Evolutionary conservation across 495 filamentous ascomycete genomes (phyloP), one percentile per base, ranked within the genome.

Genomic region (Endocarpon pusillum): DNA sequence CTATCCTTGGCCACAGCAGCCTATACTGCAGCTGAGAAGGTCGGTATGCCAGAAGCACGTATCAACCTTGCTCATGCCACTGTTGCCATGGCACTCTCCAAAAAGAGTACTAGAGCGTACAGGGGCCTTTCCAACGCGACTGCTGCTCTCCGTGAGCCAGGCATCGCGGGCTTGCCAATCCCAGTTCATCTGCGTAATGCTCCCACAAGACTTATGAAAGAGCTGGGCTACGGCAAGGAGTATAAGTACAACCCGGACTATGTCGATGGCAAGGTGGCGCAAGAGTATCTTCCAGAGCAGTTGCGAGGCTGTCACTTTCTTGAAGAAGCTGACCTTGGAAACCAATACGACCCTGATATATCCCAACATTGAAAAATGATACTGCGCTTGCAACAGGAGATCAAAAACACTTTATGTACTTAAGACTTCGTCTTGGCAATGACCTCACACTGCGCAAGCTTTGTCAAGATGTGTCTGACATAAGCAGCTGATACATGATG

Each of bases 181-280:
- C 89, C 89, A 16, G 51, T 91, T 23, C 89, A 97, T 56, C 54
- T 97, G 33, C 57, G 89, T 27, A 94, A 94, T 52, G 87, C 87
- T 6, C 85, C 86, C 1, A 96, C 89, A 4, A 68, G 71, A 45
- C 46, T 94, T 43, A 91, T 97, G 89, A 80, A 81, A 43, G 87
- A 94, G 47, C 54, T 94, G 31, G 86, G 82, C 1, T 84, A 82
- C 42, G 89, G 89, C 7, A 75, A 66, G 33, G 83, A 81, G 51
- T 97, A 97, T 51, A 97, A 97, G 48, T 97, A 97, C 53, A 91
- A 91, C 45, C 89, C 89, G 1, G 76, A 84, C 44, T 97, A 81
- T 47, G 54, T 62, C 42, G 73, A 84, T 40, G 89, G 89, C n/a
- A 70, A 60, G 45, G 85, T 94, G 12, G 66, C 61, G 44, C 89